Percentiles rank a stretch among this genome's conserved stretches.
Conservation (phyloP, 164 flowering plant species). For the Houttuynia cordata region DNA sequence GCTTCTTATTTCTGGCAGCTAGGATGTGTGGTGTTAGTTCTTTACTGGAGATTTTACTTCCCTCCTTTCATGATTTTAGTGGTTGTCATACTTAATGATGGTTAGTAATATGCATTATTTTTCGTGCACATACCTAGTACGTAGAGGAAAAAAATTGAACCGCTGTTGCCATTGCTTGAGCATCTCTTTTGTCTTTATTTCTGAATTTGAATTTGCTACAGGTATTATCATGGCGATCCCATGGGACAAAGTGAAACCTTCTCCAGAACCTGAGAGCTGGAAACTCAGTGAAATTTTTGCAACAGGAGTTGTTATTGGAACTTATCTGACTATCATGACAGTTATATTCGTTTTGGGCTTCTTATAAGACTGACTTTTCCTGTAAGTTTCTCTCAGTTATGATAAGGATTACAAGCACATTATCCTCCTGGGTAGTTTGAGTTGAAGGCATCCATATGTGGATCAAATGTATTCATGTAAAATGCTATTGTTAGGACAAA, state of each 20-base stretch:
- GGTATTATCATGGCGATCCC: slow-evolving; percentile 75
- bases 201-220: slow-evolving; percentile 13
- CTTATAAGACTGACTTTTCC: slow-evolving; percentile 32
- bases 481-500: slow-evolving; percentile 16
- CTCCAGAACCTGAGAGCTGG: slow-evolving; percentile 61
- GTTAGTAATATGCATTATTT: slow-evolving; percentile 16
- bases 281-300: slow-evolving; percentile 58
- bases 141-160: not conserved
- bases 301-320: slow-evolving; percentile 47
- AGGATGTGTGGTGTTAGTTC: slow-evolving; percentile 43
- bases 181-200: not conserved
- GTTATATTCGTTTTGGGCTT: slow-evolving; percentile 41
- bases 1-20: slow-evolving; percentile 25
- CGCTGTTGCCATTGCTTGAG: not conserved
- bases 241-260: slow-evolving; percentile 67
- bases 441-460: too few species aligned
- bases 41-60: slow-evolving; percentile 45
- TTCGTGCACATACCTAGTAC: not conserved
- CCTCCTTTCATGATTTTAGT: slow-evolving; percentile 67
- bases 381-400: not conserved
- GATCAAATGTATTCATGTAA: not conserved
- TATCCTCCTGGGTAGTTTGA: too few species aligned
- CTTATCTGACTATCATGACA: slow-evolving; percentile 46
- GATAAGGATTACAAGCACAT: too few species aligned
- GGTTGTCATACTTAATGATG: slow-evolving; percentile 63